Base-by-base conservation (phyloP, 177 flowering plant genomes). In the Vitis hybrid region DNA sequence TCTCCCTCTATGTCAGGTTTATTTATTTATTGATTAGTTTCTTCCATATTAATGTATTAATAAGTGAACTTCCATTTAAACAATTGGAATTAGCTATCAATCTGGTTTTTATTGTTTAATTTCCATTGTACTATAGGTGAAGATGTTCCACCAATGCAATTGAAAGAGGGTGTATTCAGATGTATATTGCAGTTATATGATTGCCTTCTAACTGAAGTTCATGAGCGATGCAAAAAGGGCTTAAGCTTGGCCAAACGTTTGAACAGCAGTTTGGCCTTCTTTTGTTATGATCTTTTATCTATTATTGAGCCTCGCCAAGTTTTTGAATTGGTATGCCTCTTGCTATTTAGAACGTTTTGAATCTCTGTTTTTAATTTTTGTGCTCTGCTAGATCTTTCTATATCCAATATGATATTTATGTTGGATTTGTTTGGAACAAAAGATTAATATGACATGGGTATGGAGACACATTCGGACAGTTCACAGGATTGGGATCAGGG, bases 211-310 rank as follows among this genome's bases (percentile, higher is more conserved):
- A 91, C 98, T 4, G 99, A 96, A 81, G 99, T 96, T 52, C 97
- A 93, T 80, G 99, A 96, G 75, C 97, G 99, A 30, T 93, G 98
- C 81, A 96, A 96, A 79, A 96, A 93, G 77, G 99, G 99, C n/a
- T 76, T 93, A 72, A 88, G 91, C 83, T 82, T 96, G 82, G 99
- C 99, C 63, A 96, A 93, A 74, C 93, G 89, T 69, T 85, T 96
- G 78, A 96, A 92, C 74, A 96, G 99, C 81, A 92, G 98, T 77
- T 83, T 96, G 86, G 98, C 93, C 27, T 96, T 93, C 84, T 93
- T 96, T 77, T 96, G 99, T 75, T 92, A 92, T 81, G 99, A 96
- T 79, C 97, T 96, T 64, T 74, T 96, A 72, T 96, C 97, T 21
- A 76, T 89, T 64, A 83, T 96, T 74, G 99, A 96, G 81, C 99